Percentiles rank a stretch among this genome's conserved stretches.
These are phyloP conservation scores for Paraphaeosphaeria minitans DNA, from an alignment of 2,329 filamentous ascomycete species.

Conservation along the genomic window DNA sequence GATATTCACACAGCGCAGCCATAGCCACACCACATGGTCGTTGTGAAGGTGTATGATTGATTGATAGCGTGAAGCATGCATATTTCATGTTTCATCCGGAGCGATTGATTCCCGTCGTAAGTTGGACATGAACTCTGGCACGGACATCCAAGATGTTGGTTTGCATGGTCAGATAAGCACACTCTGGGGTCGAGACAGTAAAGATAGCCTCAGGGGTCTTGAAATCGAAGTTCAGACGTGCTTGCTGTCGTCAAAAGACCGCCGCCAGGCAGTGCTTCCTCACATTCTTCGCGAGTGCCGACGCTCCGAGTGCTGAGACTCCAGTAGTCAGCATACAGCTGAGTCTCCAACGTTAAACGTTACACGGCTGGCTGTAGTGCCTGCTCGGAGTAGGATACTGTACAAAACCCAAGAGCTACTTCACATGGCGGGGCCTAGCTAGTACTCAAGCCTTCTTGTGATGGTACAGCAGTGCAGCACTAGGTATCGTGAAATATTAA, in stretches of 20 bases:
- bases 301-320: not conserved
- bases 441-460: not conserved
- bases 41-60: not conserved
- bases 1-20: not conserved
- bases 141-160: not conserved
- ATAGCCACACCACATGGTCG: constrained; percentile 1
- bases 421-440: not conserved
- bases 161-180: not conserved
- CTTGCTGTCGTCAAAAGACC: not conserved
- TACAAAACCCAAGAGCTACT: not conserved
- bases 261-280: not conserved
- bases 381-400: not conserved
- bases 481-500: not conserved
- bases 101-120: not conserved
- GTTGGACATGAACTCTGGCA: not conserved
- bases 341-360: not conserved
- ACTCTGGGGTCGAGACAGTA: not conserved
- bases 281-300: not conserved
- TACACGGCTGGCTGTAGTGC: not conserved
- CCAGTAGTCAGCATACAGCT: not conserved
- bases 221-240: not conserved
- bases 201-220: not conserved
- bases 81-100: constrained; percentile 4
- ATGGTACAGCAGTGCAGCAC: not conserved
- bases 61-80: not conserved